Percentiles rank a stretch among this genome's conserved stretches.
phyloP scores from a whole-genome alignment of 2,329 filamentous ascomycete genomes.

The Fusarium gaditjirri region DNA sequence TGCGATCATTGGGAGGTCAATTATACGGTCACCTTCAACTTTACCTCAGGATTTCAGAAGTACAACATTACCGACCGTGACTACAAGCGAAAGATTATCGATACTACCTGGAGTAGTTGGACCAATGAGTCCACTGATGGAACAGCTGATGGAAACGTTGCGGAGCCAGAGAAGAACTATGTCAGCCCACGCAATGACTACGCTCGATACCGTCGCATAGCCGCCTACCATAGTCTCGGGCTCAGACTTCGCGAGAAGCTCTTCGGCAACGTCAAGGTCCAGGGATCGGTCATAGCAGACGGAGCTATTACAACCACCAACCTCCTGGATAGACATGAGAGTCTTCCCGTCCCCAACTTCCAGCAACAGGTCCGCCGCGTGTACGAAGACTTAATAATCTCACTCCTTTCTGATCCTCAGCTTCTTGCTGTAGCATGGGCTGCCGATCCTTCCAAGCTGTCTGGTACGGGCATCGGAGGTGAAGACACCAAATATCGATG shows the following conservation, averaged over 20 bases:
- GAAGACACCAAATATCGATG: conserved; percentile 21
- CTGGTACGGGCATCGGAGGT: neutral
- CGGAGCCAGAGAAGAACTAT: conserved; percentile 28
- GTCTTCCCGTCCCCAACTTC: conserved; percentile 14
- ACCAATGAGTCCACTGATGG: conserved; percentile 14
- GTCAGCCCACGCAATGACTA: conserved; percentile 10
- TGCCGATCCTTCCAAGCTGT: conserved; percentile 15
- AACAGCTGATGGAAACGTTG: conserved; percentile 19
- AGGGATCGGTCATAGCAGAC: neutral
- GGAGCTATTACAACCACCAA: conserved; percentile 9
- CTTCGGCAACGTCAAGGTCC: conserved; percentile 8
- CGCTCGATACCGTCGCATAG: conserved; percentile 16
- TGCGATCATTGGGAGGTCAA: conserved; percentile 40
- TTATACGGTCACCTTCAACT: conserved; percentile 32
- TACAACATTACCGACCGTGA: conserved; percentile 20
- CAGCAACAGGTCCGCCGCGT: neutral
- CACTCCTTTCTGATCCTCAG: conserved; percentile 33
- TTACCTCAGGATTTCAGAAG: conserved; percentile 23
- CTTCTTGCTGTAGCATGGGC: conserved; percentile 38
- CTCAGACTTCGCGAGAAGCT: conserved; percentile 11
- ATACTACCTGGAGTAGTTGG: conserved; percentile 19
- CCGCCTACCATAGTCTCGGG: conserved; percentile 31
- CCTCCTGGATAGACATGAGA: conserved; percentile 27
- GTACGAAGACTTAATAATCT: conserved; percentile 35
- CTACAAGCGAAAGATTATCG: conserved; percentile 33